Conservation (phyloP, 2,329 filamentous ascomycete species). For the Xylariaceae sp. region DNA sequence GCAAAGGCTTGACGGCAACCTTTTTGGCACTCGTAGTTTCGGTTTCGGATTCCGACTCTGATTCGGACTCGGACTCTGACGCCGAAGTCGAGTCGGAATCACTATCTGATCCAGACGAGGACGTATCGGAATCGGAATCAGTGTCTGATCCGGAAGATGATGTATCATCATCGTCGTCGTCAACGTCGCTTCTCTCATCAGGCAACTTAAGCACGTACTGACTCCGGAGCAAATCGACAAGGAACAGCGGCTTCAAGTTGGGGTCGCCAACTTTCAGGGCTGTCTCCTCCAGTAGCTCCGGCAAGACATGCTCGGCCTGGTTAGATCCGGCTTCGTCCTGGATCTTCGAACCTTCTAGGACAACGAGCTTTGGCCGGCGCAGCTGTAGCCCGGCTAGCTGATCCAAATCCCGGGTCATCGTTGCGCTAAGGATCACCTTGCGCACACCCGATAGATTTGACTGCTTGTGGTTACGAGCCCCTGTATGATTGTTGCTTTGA, state of each 20-base stretch:
- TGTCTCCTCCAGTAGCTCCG: constrained; percentile 56
- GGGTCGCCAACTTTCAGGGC: constrained; percentile 64
- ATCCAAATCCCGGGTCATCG: constrained; percentile 81
- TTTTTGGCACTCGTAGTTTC: not conserved
- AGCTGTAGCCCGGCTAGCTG: constrained; percentile 71
- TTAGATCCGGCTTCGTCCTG: constrained; percentile 27
- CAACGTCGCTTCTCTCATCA: constrained; percentile 8
- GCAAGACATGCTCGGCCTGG: constrained; percentile 53
- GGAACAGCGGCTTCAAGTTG: constrained; percentile 72
- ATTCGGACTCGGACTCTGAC: constrained; percentile 29
- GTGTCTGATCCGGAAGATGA: constrained; percentile 33
- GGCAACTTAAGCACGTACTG: constrained; percentile 38
- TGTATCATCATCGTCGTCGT: constrained; percentile 20
- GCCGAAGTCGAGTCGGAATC: constrained; percentile 28
- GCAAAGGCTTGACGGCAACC: constrained; percentile 1
- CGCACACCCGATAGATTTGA: constrained; percentile 53
- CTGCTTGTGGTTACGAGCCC: constrained; percentile 48
- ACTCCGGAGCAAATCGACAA: constrained; percentile 68
- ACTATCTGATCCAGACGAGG: constrained; percentile 32
- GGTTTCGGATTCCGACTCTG: constrained; percentile 22
- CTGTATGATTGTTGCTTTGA: constrained; percentile 41
- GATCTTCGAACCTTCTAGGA: constrained; percentile 55
- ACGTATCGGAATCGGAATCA: constrained; percentile 33
- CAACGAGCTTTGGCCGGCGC: constrained; percentile 66
- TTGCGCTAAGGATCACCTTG: constrained; percentile 86